Evolutionary conservation across 2,329 filamentous ascomycete species (phyloP), one percentile per base, ranked within the genome.

Genomic region (Madurella fahalii): DNA sequence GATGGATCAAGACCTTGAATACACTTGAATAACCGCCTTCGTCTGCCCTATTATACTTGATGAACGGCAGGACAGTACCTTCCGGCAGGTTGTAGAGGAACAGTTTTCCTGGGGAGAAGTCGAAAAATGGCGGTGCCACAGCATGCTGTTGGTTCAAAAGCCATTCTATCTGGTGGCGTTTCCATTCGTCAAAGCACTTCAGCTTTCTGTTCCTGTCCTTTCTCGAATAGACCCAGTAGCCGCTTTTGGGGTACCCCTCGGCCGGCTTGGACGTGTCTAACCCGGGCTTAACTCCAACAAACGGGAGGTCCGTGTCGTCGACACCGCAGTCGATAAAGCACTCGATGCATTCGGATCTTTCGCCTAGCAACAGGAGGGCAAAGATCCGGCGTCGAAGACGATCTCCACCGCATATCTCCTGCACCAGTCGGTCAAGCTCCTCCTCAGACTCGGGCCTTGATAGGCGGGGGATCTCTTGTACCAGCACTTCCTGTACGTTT

Each of bases 151-250:
- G 11, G 3, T 30, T 30, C n/a, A 40, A 7, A 34, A 44, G 17
- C 49, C 49, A 52, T 16, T 52, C 49, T 25, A 39, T 40, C 12
- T 52, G 40, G 2, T 15, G 9, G 13, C 2, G 2, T 4, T n/a
- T n/a, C 48, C 48, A 51, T 2, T 30, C n/a, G 2, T 45, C 20
- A n/a, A 51, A 51, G n/a, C 48, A 51, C 40, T 30, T 15, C n/a
- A n/a, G n/a, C n/a, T n/a, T n/a, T n/a, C n/a, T n/a, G n/a, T n/a
- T n/a, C n/a, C n/a, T n/a, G n/a, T n/a, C n/a, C n/a, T n/a, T n/a
- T n/a, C n/a, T n/a, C n/a, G n/a, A n/a, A n/a, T n/a, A n/a, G 17
- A 40, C 25, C 4, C 17, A 15, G 2, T 40, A 17, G 15, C 9
- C 34, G 5, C 13, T 5, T n/a, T 9, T 46, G 25, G 13, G 2